Base-by-base conservation (phyloP, 345 rosid species). In the Turnera subulata region DNA sequence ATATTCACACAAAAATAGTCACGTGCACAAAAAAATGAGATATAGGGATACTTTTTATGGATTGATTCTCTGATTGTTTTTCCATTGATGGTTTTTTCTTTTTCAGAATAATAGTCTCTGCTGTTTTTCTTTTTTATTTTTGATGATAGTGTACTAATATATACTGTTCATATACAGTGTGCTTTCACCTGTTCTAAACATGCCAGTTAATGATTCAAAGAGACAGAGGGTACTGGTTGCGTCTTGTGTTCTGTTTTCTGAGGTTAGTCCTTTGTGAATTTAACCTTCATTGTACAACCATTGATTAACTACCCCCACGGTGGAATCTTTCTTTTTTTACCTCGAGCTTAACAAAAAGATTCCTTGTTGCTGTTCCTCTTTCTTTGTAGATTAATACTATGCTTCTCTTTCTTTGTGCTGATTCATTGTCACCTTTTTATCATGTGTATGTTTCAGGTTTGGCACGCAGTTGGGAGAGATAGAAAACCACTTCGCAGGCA, bases 121-220 rank as follows among this genome's bases (percentile, higher is more conserved):
- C 22, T 46, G 19, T 8, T 56, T n/a, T 50, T 10, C 12, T 17
- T 8, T 46, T 46, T 50, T 25, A 33, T 24, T 26, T 55, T 37
- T 56, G 32, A 71, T 50, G 53, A 51, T 42, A 46, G 47, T 64
- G 52, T 67, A 73, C 57, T 70, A 55, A 61, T 70, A 59, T 32
- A 13, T 42, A 66, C 60, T 55, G 46, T 67, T 26, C 16, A 47
- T 66, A 33, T 64, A 56, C 91, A 94, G 99, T 73, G 97, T 94
- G 57, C 96, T 94, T 68, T 94, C 99, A 66, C 97, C 99, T 51
- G 76, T 90, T 68, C 69, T 94, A 55, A 94, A 94, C 78, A 88
- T 94, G 96, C 95, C 96, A 51, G 80, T 88, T 73, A 82, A 97
- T 33, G 99, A 94, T 71, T 94, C 99, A 59, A 94, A 88, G 82